Evolutionary conservation across 2,329 filamentous ascomycete species (phyloP).

Genomic region (Alternaria consortialis): DNA sequence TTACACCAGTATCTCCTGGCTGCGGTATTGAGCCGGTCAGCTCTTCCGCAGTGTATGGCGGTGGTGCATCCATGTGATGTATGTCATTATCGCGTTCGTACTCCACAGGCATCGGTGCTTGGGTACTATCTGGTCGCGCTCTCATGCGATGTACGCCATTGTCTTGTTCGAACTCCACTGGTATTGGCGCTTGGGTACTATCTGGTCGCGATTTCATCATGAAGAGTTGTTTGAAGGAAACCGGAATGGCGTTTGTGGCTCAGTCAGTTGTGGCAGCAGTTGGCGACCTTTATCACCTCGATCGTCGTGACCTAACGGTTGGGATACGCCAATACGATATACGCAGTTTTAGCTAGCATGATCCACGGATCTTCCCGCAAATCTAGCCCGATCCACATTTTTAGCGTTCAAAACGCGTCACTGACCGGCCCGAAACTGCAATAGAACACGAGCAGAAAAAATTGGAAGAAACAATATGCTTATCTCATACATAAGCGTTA

Average conservation of each 20-base stretch:
- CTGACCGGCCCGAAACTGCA: neutral
- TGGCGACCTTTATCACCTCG: neutral
- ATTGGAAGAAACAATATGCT: neutral
- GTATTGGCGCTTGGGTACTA: conserved; percentile 5
- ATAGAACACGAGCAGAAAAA: neutral
- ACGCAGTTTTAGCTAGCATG: neutral
- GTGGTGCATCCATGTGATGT: conserved; percentile 2
- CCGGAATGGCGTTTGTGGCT: neutral
- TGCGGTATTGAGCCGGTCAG: conserved; percentile 11
- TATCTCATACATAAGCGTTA: neutral
- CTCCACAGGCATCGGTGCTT: conserved; percentile 2
- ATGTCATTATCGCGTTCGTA: conserved; percentile 6
- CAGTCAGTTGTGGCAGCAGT: neutral
- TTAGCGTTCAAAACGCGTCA: neutral
- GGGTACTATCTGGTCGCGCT: conserved; percentile 1
- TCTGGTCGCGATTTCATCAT: conserved; percentile 2
- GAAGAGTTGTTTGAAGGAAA: neutral
- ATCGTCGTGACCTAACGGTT: neutral
- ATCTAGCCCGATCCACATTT: neutral
- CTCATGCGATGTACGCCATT: neutral
- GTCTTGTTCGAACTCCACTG: neutral
- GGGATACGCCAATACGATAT: conserved; percentile 7
- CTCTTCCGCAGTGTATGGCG: conserved; percentile 8
- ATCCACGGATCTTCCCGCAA: neutral
- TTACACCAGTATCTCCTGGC: conserved; percentile 24